A percentile compares a stretch with the other conserved stretches of the same genome.
Conservation (phyloP, 2,329 filamentous ascomycete genomes). For the Pestalotiopsis sp. region DNA sequence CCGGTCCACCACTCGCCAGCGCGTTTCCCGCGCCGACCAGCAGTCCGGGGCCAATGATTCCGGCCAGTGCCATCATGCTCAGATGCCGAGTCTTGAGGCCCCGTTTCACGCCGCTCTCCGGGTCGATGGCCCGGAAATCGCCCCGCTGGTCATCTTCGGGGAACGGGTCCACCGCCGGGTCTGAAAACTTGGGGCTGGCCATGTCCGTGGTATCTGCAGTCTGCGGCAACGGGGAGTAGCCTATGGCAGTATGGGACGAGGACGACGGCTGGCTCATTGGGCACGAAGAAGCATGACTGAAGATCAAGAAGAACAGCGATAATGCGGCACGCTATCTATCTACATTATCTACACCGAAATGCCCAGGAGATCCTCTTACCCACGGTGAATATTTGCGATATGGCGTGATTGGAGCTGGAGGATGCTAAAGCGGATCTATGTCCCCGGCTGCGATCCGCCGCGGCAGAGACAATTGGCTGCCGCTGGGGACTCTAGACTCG, state of each 20-base stretch:
- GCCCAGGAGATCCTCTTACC: neutral
- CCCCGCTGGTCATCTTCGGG: constrained; percentile 1
- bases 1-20: constrained; percentile 68
- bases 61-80: constrained; percentile 66
- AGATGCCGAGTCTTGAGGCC: constrained; percentile 65
- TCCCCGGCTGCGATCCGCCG: neutral
- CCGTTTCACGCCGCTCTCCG: constrained; percentile 64
- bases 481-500: neutral
- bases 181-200: constrained; percentile 3
- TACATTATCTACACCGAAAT: neutral
- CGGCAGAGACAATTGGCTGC: neutral
- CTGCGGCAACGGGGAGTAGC: neutral
- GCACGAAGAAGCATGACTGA: neutral
- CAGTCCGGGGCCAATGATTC: constrained; percentile 69
- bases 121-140: constrained; percentile 23
- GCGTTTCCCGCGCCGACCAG: constrained; percentile 73
- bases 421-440: neutral
- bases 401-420: neutral
- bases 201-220: neutral
- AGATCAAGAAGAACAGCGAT: neutral
- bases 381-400: constrained; percentile 1
- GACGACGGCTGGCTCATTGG: neutral
- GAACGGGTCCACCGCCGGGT: neutral
- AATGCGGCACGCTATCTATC: neutral
- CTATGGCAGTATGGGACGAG: neutral